Evolutionary conservation across 345 rosid species (phyloP).

Genomic region (Punica granatum): DNA sequence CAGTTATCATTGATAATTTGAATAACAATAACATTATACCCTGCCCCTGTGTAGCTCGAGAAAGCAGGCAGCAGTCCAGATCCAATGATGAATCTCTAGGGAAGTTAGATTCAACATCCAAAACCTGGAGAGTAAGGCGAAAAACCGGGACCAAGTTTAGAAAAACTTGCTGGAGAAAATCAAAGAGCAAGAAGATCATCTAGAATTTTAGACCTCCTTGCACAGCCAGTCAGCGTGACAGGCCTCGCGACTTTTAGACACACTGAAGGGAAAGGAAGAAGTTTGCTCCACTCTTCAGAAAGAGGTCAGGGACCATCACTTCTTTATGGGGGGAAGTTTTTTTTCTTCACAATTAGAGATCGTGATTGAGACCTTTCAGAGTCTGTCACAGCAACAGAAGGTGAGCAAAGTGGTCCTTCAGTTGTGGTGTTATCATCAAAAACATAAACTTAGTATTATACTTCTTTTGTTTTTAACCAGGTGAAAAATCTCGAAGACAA

Average conservation of each 20-base stretch:
- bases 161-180: conserved; percentile 64
- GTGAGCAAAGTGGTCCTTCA: conserved; percentile 18
- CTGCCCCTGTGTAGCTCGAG: conserved; percentile 42
- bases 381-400: conserved; percentile 46
- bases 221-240: conserved; percentile 57
- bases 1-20: neutral
- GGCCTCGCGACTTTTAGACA: conserved; percentile 51
- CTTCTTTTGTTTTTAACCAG: conserved; percentile 22
- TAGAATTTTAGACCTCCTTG: conserved; percentile 37
- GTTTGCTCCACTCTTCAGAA: conserved; percentile 51
- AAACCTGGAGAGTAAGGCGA: conserved; percentile 57
- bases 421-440: neutral
- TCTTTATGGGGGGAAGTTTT: neutral
- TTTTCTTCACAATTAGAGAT: conserved; percentile 43
- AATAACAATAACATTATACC: neutral
- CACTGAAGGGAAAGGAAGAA: conserved; percentile 67
- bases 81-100: conserved; percentile 68
- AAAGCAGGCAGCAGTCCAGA: conserved; percentile 71
- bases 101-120: conserved; percentile 77
- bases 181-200: conserved; percentile 75
- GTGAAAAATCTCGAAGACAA: conserved; percentile 65
- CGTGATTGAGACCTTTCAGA: conserved; percentile 37
- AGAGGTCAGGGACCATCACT: conserved; percentile 36
- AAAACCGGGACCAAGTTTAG: conserved; percentile 53
- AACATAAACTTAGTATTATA: neutral